Evolutionary conservation across 768 basidiomycete species (phyloP).

Genomic region (Lepiota subincarnata): DNA sequence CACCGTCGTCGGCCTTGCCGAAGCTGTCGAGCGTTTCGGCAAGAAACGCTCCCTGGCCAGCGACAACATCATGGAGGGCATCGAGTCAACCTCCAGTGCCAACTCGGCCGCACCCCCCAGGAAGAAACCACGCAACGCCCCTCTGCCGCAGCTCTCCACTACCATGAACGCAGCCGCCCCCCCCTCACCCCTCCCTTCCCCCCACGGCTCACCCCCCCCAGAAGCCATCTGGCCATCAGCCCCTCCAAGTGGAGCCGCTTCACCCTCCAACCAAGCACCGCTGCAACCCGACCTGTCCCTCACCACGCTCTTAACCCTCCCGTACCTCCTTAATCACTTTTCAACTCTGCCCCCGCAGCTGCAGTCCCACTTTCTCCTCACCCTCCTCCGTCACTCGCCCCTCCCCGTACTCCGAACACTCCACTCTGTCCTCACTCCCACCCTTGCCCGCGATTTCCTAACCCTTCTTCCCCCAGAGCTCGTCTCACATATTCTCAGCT

Average conservation of each 20-base stretch:
- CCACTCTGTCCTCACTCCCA: conserved; percentile 84
- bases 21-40: conserved; percentile 83
- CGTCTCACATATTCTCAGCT: conserved; percentile 82
- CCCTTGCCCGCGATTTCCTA: conserved; percentile 92
- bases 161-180: conserved; percentile 66
- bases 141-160: conserved; percentile 56
- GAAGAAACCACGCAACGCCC: conserved; percentile 71
- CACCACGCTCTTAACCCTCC: conserved; percentile 82
- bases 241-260: conserved; percentile 73
- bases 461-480: conserved; percentile 90
- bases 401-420: conserved; percentile 88
- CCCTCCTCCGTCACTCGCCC: conserved; percentile 87
- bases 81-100: conserved; percentile 39
- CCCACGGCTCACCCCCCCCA: conserved; percentile 78
- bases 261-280: conserved; percentile 65
- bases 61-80: conserved; percentile 48
- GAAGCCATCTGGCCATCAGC: conserved; percentile 77
- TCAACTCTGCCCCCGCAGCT: conserved; percentile 71
- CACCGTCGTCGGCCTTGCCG: conserved; percentile 60
- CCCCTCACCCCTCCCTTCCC: conserved; percentile 81
- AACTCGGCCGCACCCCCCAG: conserved; percentile 55
- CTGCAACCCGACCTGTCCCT: conserved; percentile 80
- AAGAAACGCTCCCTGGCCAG: conserved; percentile 76
- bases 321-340: conserved; percentile 79
- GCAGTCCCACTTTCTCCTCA: conserved; percentile 92